Conservation (phyloP, 23 red algal genomes). For the Chondrus crispus region DNA sequence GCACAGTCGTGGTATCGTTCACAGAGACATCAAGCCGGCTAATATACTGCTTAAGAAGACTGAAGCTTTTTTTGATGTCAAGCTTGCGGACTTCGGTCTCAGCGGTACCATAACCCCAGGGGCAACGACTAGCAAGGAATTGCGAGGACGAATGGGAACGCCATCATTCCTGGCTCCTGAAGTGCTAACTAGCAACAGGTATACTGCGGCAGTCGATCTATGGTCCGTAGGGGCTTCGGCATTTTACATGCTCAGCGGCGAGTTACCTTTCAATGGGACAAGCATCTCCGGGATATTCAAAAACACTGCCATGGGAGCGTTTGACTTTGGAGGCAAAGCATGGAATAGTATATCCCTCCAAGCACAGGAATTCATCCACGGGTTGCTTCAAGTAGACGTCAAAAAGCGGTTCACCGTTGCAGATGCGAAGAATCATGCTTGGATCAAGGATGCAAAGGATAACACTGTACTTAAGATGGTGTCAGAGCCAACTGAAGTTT, state of each 20-base stretch:
- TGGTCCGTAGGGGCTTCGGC: slow-evolving; percentile 91
- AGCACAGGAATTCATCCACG: slow-evolving; percentile 79
- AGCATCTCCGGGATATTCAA: slow-evolving; percentile 88
- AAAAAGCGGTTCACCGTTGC: slow-evolving; percentile 64
- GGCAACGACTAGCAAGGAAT: too few relatives aligned
- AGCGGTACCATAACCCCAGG: slow-evolving; percentile 78
- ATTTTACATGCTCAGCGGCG: slow-evolving; percentile 95
- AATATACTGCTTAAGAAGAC: slow-evolving; percentile 71
- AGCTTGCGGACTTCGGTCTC: slow-evolving; percentile 97
- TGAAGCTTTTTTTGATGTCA: slow-evolving; percentile 72
- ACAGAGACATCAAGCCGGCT: slow-evolving; percentile 91
- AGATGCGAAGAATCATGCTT: slow-evolving; percentile 69
- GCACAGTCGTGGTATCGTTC: slow-evolving; percentile 83
- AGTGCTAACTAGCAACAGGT: slow-evolving; percentile 77
- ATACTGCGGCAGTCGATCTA: slow-evolving; percentile 85
- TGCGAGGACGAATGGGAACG: slow-evolving; percentile 93
- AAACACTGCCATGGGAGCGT: slow-evolving; percentile 56
- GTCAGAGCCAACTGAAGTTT: too few relatives aligned
- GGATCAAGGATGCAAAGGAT: too few relatives aligned
- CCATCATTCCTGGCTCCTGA: slow-evolving; percentile 97
- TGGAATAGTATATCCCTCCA: slow-evolving; percentile 84
- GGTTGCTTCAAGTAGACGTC: slow-evolving; percentile 81
- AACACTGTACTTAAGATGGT: too few relatives aligned
- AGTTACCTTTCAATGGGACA: slow-evolving; percentile 91
- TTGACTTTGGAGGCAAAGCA: slow-evolving; percentile 68